These are phyloP conservation scores for Thelephora terrestris DNA, from an alignment of 1,284 basidiomycete species.

Conservation along the genomic window DNA sequence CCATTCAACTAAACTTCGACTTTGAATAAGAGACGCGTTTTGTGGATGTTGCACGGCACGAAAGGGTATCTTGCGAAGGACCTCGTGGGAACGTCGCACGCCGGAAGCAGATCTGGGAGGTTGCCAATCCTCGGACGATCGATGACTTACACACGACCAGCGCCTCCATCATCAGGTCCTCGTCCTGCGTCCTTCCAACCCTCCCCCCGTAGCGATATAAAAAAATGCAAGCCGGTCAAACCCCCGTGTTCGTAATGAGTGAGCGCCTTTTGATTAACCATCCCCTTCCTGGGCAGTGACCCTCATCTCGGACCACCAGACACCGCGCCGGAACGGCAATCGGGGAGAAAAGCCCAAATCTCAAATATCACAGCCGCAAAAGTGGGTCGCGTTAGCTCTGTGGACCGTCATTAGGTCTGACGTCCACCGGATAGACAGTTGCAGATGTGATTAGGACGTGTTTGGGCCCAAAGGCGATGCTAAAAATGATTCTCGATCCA, in stretches of 20 bases:
- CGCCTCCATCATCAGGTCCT: too few species aligned
- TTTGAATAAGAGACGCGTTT: too few species aligned
- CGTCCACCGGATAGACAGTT: conserved; percentile 57
- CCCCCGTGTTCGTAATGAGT: conserved; percentile 72
- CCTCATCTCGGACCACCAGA: conserved; percentile 37
- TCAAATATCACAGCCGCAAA: conserved; percentile 98
- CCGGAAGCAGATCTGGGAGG: too few species aligned
- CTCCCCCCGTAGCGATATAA: too few species aligned
- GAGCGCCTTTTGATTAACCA: conserved; percentile 17
- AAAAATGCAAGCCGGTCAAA: too few species aligned
- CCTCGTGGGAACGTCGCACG: too few species aligned
- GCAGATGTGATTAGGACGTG: conserved; percentile 99
- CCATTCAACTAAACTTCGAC: too few species aligned
- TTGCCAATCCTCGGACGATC: too few species aligned
- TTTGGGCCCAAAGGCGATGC: conserved; percentile 95
- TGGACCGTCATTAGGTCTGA: conserved; percentile 5
- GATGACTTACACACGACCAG: too few species aligned
- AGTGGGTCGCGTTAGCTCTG: conserved; percentile 33
- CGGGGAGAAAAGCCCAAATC: conserved; percentile 88
- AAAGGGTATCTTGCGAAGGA: too few species aligned
- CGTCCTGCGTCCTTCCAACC: too few species aligned
- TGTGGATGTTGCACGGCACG: too few species aligned
- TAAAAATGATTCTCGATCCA: conserved; percentile 98
- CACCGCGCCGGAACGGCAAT: conserved; percentile 87
- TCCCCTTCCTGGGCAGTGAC: conserved; percentile 13